Conservation (phyloP, 495 filamentous ascomycete genomes). For the Ascobolus immersus region DNA sequence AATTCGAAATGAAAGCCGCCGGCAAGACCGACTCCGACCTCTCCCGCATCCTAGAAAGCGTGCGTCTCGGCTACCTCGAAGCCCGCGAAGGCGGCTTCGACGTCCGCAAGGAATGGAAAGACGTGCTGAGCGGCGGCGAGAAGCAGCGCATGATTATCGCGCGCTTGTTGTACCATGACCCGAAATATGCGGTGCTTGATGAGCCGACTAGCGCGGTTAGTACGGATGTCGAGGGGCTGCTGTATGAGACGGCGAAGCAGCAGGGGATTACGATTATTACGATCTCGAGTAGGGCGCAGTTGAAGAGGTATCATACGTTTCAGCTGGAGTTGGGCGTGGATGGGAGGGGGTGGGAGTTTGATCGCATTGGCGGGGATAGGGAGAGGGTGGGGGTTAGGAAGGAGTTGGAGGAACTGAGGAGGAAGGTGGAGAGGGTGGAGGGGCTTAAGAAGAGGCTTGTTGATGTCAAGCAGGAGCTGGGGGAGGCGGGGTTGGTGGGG, state of each 20-base stretch:
- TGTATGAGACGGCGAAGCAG: slow-evolving; percentile 81
- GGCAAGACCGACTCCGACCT: slow-evolving; percentile 50
- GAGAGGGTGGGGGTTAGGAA: slow-evolving; percentile 80
- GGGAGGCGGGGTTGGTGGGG: slow-evolving; percentile 28
- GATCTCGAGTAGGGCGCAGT: slow-evolving; percentile 69
- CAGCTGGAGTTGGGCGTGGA: slow-evolving; percentile 55
- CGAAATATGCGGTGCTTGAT: slow-evolving; percentile 76
- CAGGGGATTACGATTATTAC: slow-evolving; percentile 60
- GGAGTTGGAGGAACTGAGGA: slow-evolving; percentile 61
- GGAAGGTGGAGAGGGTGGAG: slow-evolving; percentile 44
- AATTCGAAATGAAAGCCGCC: slow-evolving; percentile 72
- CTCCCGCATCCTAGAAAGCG: slow-evolving; percentile 50
- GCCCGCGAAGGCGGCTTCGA: slow-evolving; percentile 92
- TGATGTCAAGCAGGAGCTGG: slow-evolving; percentile 45
- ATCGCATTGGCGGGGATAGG: slow-evolving; percentile 70
- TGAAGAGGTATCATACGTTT: slow-evolving; percentile 86
- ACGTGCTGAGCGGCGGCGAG: slow-evolving; percentile 88
- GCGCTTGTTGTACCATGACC: slow-evolving; percentile 78
- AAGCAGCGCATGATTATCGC: slow-evolving; percentile 90
- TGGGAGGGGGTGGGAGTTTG: slow-evolving; percentile 55
- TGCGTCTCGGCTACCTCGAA: slow-evolving; percentile 65
- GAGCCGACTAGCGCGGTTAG: slow-evolving; percentile 87
- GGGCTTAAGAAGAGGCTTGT: slow-evolving; percentile 46
- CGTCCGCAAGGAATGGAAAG: slow-evolving; percentile 92
- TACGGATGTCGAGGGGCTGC: slow-evolving; percentile 74